A percentile compares a stretch with the other conserved stretches of the same genome.
phyloP scores from a whole-genome alignment of 169 alveolate genomes.

The Cryptosporidium ubiquitum region DNA sequence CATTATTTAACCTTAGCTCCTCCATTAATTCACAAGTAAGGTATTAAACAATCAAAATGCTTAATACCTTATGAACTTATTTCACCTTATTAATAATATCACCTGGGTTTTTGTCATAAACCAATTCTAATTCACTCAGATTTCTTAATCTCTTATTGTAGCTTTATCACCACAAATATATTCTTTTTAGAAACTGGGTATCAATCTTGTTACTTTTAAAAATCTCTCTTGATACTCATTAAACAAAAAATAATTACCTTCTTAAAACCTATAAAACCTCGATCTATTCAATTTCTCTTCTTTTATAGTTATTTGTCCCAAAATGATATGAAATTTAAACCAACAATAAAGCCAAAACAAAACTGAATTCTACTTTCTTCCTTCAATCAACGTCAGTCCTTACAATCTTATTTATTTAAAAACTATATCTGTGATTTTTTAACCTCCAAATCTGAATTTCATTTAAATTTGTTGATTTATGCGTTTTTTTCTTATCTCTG shows the following conservation, averaged over 20 bases:
- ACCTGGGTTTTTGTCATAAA: background rate
- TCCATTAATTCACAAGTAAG: conserved; percentile 4
- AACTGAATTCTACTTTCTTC: background rate
- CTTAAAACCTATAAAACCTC: too few species aligned
- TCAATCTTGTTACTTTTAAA: background rate
- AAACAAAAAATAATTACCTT: too few species aligned
- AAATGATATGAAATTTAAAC: background rate
- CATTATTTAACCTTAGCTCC: conserved; percentile 12
- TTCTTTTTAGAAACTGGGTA: background rate
- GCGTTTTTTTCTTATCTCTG: background rate
- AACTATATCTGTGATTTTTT: background rate
- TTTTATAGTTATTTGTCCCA: background rate
- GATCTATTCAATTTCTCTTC: background rate
- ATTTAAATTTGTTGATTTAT: background rate
- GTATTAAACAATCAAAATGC: background rate
- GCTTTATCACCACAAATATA: background rate
- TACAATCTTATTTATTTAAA: background rate
- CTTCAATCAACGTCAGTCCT: background rate
- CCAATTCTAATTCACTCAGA: background rate
- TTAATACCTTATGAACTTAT: background rate
- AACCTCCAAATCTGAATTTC: conserved; percentile 4
- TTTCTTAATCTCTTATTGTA: background rate
- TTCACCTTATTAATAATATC: background rate
- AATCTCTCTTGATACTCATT: background rate
- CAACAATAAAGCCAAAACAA: background rate